phyloP scores from a whole-genome alignment of 208 protist genomes.

The Naegleria lovaniensis region DNA sequence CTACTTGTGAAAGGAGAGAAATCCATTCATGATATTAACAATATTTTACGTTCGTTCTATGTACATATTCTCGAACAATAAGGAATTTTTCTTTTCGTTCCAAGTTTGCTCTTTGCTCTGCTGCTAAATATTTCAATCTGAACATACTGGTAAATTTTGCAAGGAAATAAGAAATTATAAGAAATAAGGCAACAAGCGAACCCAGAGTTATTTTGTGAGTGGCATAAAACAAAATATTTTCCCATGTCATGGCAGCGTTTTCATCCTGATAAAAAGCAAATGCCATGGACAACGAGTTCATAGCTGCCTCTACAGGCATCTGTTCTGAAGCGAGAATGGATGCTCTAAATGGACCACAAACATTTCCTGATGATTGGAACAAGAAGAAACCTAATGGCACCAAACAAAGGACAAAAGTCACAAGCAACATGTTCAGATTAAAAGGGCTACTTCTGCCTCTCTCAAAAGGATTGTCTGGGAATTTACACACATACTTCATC shows the following conservation, averaged over 20 bases:
- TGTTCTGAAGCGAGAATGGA: not conserved
- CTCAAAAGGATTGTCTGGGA: conserved; percentile 13
- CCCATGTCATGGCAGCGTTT: not conserved
- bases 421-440: not conserved
- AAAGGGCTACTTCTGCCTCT: not conserved
- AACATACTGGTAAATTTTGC: not conserved
- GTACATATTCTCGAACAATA: not conserved
- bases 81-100: not conserved
- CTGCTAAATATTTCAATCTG: not conserved
- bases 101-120: not conserved
- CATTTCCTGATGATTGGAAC: not conserved
- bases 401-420: not conserved
- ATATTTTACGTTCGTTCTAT: not conserved
- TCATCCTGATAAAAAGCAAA: not conserved
- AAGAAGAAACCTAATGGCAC: not conserved
- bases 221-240: not conserved
- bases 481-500: not conserved
- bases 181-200: not conserved
- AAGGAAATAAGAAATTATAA: not conserved
- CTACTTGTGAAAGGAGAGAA: no score
- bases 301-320: not conserved
- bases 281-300: not conserved
- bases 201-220: not conserved
- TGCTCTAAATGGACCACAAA: conserved; percentile 6
- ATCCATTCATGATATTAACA: not conserved